Evolutionary conservation across 2,329 filamentous ascomycete species (phyloP).

Genomic region (Aspergillus chevalieri): DNA sequence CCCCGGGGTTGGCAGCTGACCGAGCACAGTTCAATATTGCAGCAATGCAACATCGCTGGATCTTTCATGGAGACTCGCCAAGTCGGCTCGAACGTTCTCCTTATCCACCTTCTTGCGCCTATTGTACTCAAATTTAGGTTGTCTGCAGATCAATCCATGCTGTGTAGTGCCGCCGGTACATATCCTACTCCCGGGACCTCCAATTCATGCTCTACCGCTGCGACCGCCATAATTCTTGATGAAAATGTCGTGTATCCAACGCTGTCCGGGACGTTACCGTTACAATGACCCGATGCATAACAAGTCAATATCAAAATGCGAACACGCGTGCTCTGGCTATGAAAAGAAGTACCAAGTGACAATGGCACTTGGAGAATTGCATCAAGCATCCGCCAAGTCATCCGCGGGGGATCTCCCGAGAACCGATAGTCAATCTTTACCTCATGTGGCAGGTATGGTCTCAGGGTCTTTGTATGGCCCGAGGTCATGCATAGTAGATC

Average conservation of each 20-base stretch:
- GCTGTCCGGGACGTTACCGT: too few species aligned
- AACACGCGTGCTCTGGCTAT: too few species aligned
- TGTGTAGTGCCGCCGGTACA: background rate
- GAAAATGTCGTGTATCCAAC: too few species aligned
- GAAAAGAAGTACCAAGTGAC: background rate
- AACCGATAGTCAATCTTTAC: background rate
- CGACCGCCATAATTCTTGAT: too few species aligned
- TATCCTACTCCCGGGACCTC: background rate
- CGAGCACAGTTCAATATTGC: background rate
- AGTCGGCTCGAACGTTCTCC: constrained; percentile 1
- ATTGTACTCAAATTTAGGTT: background rate
- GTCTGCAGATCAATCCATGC: background rate
- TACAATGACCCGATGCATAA: background rate
- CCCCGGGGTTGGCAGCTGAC: background rate
- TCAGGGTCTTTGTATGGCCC: background rate
- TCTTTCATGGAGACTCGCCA: background rate
- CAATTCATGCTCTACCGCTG: too few species aligned
- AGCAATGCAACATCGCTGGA: background rate
- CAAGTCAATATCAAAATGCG: too few species aligned
- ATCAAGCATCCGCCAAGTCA: background rate
- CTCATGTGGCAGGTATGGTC: background rate
- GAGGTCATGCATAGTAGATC: background rate
- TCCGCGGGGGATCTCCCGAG: constrained; percentile 1
- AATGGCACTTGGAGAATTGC: background rate
- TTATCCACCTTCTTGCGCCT: background rate